A percentile compares a stretch with the other conserved stretches of the same genome.
These are phyloP conservation scores for Suillus clintonianus DNA, from an alignment of 768 basidiomycete genomes.

Conservation along the genomic window DNA sequence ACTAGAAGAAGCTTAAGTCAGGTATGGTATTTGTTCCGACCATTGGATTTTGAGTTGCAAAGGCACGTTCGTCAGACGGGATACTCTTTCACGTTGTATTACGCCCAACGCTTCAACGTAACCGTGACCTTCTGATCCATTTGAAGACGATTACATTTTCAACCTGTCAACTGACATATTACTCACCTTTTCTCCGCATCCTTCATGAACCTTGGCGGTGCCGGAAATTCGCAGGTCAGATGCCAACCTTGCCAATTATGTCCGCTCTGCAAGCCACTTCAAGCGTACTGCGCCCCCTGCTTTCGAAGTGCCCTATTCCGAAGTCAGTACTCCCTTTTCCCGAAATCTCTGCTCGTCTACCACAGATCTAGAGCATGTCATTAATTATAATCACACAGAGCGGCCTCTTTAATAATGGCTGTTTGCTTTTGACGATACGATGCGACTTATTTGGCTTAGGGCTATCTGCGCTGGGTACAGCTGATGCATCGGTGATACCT, in stretches of 20 bases:
- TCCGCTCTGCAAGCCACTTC: not conserved
- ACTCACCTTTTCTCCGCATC: not conserved
- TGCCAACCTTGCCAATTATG: not conserved
- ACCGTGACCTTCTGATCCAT: not conserved
- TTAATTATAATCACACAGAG: no score
- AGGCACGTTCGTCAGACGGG: not conserved
- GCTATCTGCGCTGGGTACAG: no score
- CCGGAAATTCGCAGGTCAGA: not conserved
- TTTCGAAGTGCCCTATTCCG: not conserved
- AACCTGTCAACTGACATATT: not conserved
- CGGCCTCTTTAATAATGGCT: no score
- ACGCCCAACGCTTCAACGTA: not conserved
- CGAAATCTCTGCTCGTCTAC: not conserved
- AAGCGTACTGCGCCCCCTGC: not conserved
- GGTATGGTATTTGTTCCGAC: no score
- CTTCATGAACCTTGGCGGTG: not conserved
- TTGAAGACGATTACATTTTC: not conserved
- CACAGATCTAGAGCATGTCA: not conserved
- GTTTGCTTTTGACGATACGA: no score
- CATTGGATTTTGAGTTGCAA: not conserved
- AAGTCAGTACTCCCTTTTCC: not conserved
- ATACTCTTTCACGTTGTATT: not conserved
- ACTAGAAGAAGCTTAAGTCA: not conserved
- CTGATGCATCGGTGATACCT: no score
- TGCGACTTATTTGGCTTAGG: no score